Evolutionary conservation across 2,329 filamentous ascomycete genomes (phyloP), one percentile per base, ranked within the genome.

Genomic region (Aspergillus nomiae): DNA sequence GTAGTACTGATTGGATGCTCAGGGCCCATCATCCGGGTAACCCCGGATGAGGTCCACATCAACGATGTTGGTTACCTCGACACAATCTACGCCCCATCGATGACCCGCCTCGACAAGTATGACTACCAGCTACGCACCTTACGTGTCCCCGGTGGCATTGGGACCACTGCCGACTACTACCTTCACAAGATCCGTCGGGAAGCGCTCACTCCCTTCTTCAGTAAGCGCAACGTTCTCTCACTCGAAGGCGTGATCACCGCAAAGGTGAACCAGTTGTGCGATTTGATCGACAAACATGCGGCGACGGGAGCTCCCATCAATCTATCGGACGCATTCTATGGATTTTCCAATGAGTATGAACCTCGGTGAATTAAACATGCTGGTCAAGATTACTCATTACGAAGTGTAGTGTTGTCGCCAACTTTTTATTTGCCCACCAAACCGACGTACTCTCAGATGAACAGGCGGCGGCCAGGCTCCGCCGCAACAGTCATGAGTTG

Each of bases 1-100:
- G 45, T 7, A 21, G 45, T 48, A 48, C 24, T 48, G 45, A 48
- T 48, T 48, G 24, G 5, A 48, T 12, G 45, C 21, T 48, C 30
- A 76, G 74, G 76, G 3, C 75, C 76, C 5, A 77, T 80, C 24
- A 69, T 79, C 10, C 76, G 77, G 16, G 74, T 80, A 55, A 77
- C 67, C 30, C 77, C 77, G 1, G 65, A 71, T 41, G 77, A 80
- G 61, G 34, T 80, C 0, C 78, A 79, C 62, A 71, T 79, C 58
- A 70, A 71, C 54, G 77, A 80, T 58, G 64, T 76, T 4, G 65
- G 67, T 21, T 73, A 70, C 65, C 63, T 70, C 41, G 70, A 74
- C 62, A 69, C 68, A 12, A 65, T 74, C 46, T 75, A 73, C 62
- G 67, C 72, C 30, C 67, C 70, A 46, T 67, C 65, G 7, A 67